Conservation (phyloP, 1,284 basidiomycete genomes). For the Tilletiopsis washingtonensis region DNA sequence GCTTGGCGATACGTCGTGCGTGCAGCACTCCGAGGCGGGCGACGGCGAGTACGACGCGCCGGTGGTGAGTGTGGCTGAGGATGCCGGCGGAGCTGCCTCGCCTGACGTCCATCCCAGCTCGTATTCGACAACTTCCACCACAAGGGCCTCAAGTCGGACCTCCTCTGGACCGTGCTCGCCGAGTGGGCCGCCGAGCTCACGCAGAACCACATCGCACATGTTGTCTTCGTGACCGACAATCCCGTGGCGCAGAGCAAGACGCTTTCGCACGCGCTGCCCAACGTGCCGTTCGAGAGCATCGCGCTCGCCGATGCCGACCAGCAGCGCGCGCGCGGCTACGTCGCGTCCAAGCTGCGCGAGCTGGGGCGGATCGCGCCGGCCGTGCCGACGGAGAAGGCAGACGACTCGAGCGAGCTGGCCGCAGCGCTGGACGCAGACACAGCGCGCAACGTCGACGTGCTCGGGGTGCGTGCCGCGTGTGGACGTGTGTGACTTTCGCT, state of each 20-base stretch:
- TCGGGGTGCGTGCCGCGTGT: no score
- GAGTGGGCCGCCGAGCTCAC: slow-evolving; percentile 70
- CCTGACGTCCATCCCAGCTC: slow-evolving; percentile 3
- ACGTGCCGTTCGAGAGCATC: slow-evolving; percentile 66
- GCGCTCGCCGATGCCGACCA: slow-evolving; percentile 65
- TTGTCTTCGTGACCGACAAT: slow-evolving; percentile 83
- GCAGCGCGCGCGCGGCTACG: slow-evolving; percentile 68
- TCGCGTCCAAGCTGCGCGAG: slow-evolving; percentile 61
- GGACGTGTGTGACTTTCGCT: no score
- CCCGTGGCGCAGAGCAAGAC: slow-evolving; percentile 70
- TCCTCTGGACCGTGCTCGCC: slow-evolving; percentile 67
- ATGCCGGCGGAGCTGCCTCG: background rate
- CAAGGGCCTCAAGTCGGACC: slow-evolving; percentile 55
- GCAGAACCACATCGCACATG: slow-evolving; percentile 66
- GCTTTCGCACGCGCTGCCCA: slow-evolving; percentile 75
- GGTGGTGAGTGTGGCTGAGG: background rate
- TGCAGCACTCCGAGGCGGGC: background rate
- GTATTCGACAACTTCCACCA: slow-evolving; percentile 40
- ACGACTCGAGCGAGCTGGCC: background rate
- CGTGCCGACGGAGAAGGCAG: background rate
- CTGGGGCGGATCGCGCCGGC: slow-evolving; percentile 46
- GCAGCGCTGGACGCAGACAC: slow-evolving; percentile 20
- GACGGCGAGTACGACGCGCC: slow-evolving; percentile 6
- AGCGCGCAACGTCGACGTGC: slow-evolving; percentile 33
- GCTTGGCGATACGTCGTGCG: background rate